phyloP scores from a whole-genome alignment of 2,329 filamentous ascomycete genomes.

The Aspergillus cejpii region DNA sequence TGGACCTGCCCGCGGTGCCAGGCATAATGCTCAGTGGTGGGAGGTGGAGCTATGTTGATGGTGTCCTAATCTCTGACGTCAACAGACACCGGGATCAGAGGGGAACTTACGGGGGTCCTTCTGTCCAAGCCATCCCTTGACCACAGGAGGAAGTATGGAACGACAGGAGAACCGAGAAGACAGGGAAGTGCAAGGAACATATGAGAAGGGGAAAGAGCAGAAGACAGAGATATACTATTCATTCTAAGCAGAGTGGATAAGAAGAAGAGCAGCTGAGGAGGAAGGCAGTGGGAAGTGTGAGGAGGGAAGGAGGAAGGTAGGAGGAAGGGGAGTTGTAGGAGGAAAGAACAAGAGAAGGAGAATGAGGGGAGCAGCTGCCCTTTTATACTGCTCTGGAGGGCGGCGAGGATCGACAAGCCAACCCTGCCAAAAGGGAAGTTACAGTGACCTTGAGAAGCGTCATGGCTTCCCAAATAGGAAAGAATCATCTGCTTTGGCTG shows the following conservation, averaged over 20 bases:
- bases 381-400: not conserved
- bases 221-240: not conserved
- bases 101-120: too few species aligned
- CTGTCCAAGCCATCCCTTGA: too few species aligned
- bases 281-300: not conserved
- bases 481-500: not conserved
- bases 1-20: constrained; percentile 15
- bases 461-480: not conserved
- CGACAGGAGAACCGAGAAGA: not conserved
- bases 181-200: not conserved
- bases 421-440: not conserved
- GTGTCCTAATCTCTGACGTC: not conserved
- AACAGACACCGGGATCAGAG: too few species aligned
- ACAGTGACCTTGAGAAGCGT: not conserved
- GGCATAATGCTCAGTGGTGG: constrained; percentile 13
- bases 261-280: not conserved
- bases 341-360: not conserved
- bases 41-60: too few species aligned
- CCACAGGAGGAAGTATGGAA: too few species aligned
- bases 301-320: too few species aligned
- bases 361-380: not conserved
- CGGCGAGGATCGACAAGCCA: not conserved
- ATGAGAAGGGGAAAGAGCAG: not conserved
- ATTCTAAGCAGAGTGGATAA: not conserved
- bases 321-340: not conserved